Base-by-base conservation (phyloP, 495 filamentous ascomycete genomes). In the Glonium stellatum region DNA sequence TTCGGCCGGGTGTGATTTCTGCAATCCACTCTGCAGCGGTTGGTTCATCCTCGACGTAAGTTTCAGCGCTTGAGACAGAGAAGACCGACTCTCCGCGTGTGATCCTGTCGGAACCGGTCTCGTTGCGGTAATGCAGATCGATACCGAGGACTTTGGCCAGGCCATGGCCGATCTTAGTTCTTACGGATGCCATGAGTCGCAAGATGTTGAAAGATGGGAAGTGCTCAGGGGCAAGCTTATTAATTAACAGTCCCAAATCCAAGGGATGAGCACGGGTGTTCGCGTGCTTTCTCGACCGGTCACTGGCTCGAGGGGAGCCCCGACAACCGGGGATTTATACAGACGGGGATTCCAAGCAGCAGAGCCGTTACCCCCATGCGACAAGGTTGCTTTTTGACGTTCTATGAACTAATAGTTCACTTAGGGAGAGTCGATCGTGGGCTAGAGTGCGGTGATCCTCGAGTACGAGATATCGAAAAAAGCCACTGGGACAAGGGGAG, bases 111-210 rank as follows among this genome's bases (percentile, higher is more conserved):
- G 72, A 69, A 42, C 76, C 72, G 22, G 69, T 68, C 12, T 74
- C 69, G 53, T 73, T 60, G 36, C 71, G 70, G 54, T 76, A 74
- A 21, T 87, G 73, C n/a, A 96, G 77, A 71, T 96, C 89, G 78
- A 97, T 96, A 19, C 88, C 87, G 34, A 97, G 78, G 50, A 76
- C 80, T 72, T 89, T 92, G 58, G 93, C 93, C 71, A 93, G 71
- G 54, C 75, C 74, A 66, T 86, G 86, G 69, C 89, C 86, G 58
- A 87, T 55, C 71, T 86, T 86, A 59, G 80, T 75, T 6, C 67
- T 59, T 22, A 73, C 75, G 51, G 69, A 62, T 51, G 74, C 58
- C 78, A 79, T 80, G 34, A 18, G 25, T 11, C 15, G 52, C 8
- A 22, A 27, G 52, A 8, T 42, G 1, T 37, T 37, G 52, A 18